Evolutionary conservation across 2,329 filamentous ascomycete genomes (phyloP).

Genomic region (Pseudopithomyces maydicus): DNA sequence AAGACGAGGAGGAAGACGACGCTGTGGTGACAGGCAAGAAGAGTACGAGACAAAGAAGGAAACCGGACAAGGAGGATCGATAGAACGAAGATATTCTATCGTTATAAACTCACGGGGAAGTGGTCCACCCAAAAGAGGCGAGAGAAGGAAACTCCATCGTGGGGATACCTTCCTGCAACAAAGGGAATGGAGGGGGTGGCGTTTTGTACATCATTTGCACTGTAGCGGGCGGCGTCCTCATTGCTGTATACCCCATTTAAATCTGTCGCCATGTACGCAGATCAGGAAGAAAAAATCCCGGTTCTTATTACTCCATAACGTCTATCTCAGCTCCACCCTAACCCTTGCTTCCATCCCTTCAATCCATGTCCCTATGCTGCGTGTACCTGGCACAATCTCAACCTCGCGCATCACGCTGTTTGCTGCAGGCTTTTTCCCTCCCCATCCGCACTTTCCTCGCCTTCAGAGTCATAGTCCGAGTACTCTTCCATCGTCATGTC

Average conservation of each 20-base stretch:
- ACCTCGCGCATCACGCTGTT: conserved; percentile 79
- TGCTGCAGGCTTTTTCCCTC: conserved; percentile 66
- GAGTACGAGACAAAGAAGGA: conserved; percentile 48
- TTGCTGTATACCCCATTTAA: conserved; percentile 25
- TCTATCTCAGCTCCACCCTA: conserved; percentile 63
- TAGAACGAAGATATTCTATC: conserved; percentile 12
- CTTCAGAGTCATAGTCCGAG: conserved; percentile 49
- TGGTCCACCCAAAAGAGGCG: not conserved
- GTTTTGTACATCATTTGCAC: conserved; percentile 15
- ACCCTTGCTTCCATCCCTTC: conserved; percentile 74
- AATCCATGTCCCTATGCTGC: conserved; percentile 81
- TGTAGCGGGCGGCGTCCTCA: not conserved
- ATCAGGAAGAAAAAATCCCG: not conserved
- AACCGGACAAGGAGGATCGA: conserved; percentile 44
- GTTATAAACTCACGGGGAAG: no score
- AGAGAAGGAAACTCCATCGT: not conserved
- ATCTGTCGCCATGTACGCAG: not conserved
- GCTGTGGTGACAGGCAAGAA: conserved; percentile 55
- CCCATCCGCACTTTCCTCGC: conserved; percentile 42
- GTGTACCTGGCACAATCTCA: conserved; percentile 77
- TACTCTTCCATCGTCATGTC: conserved; percentile 65
- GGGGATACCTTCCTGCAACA: not conserved
- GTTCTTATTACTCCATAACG: conserved; percentile 10
- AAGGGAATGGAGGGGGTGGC: not conserved
- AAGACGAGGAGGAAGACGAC: conserved; percentile 80